These are phyloP conservation scores for Mycena sanguinolenta DNA, from an alignment of 768 basidiomycete genomes.

Conservation along the genomic window DNA sequence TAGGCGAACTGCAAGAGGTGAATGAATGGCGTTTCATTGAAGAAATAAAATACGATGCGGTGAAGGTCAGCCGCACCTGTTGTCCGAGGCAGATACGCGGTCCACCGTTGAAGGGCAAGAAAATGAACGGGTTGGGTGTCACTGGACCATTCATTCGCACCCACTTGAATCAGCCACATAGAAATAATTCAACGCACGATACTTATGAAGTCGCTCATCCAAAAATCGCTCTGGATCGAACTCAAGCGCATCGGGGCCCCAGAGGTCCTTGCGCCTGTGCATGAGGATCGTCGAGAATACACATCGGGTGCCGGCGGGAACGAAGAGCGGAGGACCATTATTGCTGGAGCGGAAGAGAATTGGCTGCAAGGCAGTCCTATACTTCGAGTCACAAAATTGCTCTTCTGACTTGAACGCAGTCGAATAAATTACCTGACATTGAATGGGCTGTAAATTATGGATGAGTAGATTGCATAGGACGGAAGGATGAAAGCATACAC, in stretches of 20 bases:
- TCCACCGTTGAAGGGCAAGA: conserved; percentile 64
- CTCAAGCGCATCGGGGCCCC: conserved; percentile 75
- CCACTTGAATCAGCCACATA: not conserved
- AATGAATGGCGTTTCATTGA: no score
- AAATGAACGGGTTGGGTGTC: conserved; percentile 49
- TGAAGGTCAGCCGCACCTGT: conserved; percentile 49
- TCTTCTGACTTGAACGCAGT: no score
- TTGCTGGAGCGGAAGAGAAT: conserved; percentile 45
- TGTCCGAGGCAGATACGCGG: conserved; percentile 67
- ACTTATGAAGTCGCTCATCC: conserved; percentile 69
- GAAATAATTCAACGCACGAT: conserved; percentile 57
- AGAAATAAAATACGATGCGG: no score
- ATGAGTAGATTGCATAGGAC: no score
- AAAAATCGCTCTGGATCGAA: conserved; percentile 81
- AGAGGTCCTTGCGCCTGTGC: conserved; percentile 73
- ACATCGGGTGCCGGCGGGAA: conserved; percentile 54
- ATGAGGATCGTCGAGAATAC: conserved; percentile 63
- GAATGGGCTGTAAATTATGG: no score
- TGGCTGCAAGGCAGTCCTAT: conserved; percentile 40
- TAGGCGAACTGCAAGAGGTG: conserved; percentile 73
- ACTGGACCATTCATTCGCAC: conserved; percentile 16
- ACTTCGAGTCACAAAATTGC: no score
- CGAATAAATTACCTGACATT: no score
- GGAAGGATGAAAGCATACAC: no score
- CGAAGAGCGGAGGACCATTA: conserved; percentile 53